Conservation (phyloP, 352 stramenopile genomes). For the Globisporangium irregulare region DNA sequence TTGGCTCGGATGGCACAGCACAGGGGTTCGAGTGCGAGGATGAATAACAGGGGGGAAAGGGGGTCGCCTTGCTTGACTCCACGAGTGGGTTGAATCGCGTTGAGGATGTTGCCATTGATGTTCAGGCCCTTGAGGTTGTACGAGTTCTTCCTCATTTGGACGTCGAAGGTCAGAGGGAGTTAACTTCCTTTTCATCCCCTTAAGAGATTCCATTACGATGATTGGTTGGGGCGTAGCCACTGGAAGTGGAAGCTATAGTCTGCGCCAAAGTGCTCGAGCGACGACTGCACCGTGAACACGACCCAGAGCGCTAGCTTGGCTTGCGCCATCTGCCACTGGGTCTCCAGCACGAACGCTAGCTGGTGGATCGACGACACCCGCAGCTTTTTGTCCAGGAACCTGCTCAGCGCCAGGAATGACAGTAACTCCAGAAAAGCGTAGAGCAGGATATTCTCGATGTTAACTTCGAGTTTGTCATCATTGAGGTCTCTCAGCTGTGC, state of each 20-base stretch:
- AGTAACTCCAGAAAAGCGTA: slow-evolving; percentile 35
- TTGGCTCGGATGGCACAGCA: too few relatives aligned
- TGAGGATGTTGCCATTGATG: too few relatives aligned
- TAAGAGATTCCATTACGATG: too few relatives aligned
- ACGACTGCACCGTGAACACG: slow-evolving; percentile 26
- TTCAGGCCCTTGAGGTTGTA: too few relatives aligned
- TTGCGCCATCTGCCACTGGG: slow-evolving; percentile 28
- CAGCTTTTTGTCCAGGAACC: slow-evolving; percentile 19
- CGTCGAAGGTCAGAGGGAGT: too few relatives aligned
- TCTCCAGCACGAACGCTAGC: slow-evolving; percentile 33
- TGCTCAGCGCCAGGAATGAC: slow-evolving; percentile 30
- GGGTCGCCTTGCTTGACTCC: too few relatives aligned
- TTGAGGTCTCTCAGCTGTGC: slow-evolving; percentile 23
- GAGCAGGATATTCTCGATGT: slow-evolving; percentile 20
- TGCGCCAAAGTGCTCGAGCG: slow-evolving; percentile 31
- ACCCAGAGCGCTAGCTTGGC: slow-evolving; percentile 37
- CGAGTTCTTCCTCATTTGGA: too few relatives aligned
- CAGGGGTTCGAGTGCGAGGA: too few relatives aligned
- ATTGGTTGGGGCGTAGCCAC: not conserved
- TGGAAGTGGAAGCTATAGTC: slow-evolving; percentile 6
- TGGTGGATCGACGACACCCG: slow-evolving; percentile 22
- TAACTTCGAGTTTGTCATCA: not conserved
- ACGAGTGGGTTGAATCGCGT: too few relatives aligned
- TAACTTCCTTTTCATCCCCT: too few relatives aligned
- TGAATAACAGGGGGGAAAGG: too few relatives aligned